phyloP scores from a whole-genome alignment of 2,329 filamentous ascomycete species.

The Nakataea oryzae region DNA sequence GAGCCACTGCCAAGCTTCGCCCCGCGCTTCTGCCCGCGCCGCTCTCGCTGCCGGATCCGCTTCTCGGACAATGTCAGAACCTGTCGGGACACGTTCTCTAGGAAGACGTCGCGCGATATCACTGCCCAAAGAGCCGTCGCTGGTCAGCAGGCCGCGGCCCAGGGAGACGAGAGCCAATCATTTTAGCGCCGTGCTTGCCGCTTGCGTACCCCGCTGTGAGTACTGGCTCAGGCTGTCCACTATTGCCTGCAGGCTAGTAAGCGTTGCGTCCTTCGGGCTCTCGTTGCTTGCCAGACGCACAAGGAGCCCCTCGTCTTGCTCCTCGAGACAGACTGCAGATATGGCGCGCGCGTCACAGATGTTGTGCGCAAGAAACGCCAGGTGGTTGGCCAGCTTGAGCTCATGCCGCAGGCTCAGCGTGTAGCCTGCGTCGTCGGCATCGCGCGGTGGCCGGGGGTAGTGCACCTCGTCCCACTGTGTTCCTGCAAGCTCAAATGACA shows the following conservation, averaged over 20 bases:
- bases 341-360: neutral
- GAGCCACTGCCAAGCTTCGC: neutral
- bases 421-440: neutral
- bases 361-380: constrained; percentile 1
- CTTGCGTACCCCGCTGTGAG: neutral
- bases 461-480: neutral
- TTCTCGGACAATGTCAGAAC: neutral
- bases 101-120: neutral
- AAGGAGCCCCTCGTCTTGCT: neutral
- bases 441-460: neutral
- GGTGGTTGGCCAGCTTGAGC: constrained; percentile 1
- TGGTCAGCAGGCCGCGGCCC: neutral
- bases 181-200: neutral
- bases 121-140: neutral
- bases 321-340: constrained; percentile 3
- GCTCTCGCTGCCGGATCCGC: neutral
- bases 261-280: neutral
- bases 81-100: neutral
- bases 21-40: neutral
- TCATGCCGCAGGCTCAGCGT: neutral
- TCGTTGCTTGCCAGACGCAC: constrained; percentile 3
- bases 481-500: neutral
- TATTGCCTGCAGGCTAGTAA: neutral
- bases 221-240: neutral
- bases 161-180: neutral